Evolutionary conservation across 2,329 filamentous ascomycete species (phyloP), one percentile per base, ranked within the genome.

Genomic region (Lachnellula willkommii): DNA sequence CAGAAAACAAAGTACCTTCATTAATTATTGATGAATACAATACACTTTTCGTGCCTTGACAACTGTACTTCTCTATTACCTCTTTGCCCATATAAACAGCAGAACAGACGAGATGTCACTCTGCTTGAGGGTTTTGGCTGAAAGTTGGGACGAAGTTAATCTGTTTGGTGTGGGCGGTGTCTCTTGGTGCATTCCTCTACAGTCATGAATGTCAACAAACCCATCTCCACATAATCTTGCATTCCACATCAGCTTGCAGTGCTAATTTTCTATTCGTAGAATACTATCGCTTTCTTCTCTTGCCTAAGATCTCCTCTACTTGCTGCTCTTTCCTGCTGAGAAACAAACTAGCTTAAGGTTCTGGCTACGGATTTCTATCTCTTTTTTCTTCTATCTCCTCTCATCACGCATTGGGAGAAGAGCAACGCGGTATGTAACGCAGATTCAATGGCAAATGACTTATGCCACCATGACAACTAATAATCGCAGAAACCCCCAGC

Each of bases 201-300:
- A 48, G 40, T 53, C 36, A 48, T 32, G 15, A 42, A 39, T 53
- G 51, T 53, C 43, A 47, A 53, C 50, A 53, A 53, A 53, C 35
- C 12, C 35, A 28, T 47, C 42, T 40, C 20, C 40, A 40, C 24
- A 15, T 49, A 36, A 37, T 26, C 45, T 35, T 51, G 26, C 51
- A 47, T 45, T 48, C 47, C 40, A 54, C 46, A 47, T 43, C 43
- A 17, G 9, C 8, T 32, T 37, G 17, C 42, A 24, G 47, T 28
- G 22, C 26, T 32, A 32, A 17, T 17, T 35, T n/a, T 12, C 22
- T 15, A 26, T 20, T 26, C 43, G 17, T 26, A 8, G 11, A 8
- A 32, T 32, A 22, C 14, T 14, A 1, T 28, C 22, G 28, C 32
- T 47, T 15, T 12, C 45, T 32, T 47, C 45, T 14, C 24, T 32